phyloP scores from a whole-genome alignment of 2,329 filamentous ascomycete genomes.

The Helotiales sp. region DNA sequence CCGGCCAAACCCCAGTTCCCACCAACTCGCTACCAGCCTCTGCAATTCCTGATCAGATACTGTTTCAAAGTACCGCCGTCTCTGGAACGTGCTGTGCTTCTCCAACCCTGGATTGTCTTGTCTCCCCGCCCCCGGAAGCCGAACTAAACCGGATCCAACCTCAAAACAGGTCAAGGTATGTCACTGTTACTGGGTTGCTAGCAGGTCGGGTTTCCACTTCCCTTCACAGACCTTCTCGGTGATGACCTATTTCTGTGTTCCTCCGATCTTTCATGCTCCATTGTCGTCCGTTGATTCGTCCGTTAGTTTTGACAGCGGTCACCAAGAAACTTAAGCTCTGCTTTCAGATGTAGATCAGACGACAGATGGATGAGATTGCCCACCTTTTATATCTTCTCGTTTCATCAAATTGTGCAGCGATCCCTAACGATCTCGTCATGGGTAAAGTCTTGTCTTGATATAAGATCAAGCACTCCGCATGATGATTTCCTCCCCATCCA shows the following conservation, averaged over 20 bases:
- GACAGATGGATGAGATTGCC: slow-evolving; percentile 22
- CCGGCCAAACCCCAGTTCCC: not conserved
- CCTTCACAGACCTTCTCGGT: slow-evolving; percentile 7
- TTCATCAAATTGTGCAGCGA: slow-evolving; percentile 21
- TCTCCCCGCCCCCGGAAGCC: not conserved
- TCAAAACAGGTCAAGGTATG: slow-evolving; percentile 6
- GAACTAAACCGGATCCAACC: not conserved
- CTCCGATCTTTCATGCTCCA: slow-evolving; percentile 11
- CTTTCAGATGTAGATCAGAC: slow-evolving; percentile 32
- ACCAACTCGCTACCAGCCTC: slow-evolving; percentile 5
- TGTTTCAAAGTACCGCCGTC: slow-evolving; percentile 20
- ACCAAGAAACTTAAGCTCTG: slow-evolving; percentile 14
- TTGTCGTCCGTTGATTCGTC: slow-evolving; percentile 9
- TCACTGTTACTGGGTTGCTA: slow-evolving; percentile 9
- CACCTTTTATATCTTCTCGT: slow-evolving; percentile 17
- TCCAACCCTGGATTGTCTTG: slow-evolving; percentile 11
- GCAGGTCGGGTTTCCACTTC: not conserved
- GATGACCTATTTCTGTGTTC: slow-evolving; percentile 13
- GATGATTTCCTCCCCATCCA: slow-evolving; percentile 18
- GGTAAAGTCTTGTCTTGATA: slow-evolving; percentile 13
- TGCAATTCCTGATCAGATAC: slow-evolving; percentile 9
- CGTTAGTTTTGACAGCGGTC: slow-evolving; percentile 17
- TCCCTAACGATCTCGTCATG: slow-evolving; percentile 9
- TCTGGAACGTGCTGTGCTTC: slow-evolving; percentile 22
- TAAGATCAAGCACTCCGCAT: slow-evolving; percentile 19